Evolutionary conservation across 768 basidiomycete species (phyloP), one percentile per base, ranked within the genome.

Genomic region (Lactifluus subvellereus): DNA sequence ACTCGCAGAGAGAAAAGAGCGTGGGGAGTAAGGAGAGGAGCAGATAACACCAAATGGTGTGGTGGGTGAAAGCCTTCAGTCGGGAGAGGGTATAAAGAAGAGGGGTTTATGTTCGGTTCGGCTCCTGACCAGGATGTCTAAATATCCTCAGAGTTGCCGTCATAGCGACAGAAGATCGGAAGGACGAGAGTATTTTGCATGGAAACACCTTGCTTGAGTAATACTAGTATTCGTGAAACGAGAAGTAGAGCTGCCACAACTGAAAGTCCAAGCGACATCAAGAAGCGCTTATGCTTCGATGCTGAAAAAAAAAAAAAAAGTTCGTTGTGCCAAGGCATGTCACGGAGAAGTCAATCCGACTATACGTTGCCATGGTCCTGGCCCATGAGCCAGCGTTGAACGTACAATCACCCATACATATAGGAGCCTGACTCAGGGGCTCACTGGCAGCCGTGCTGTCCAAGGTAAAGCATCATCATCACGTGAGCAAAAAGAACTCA

Each of bases 21-120:
- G 62, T 27, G 38, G 27, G 18, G 13, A 16, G 11, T 27, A 64
- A 63, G 27, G 57, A 59, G 32, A 9, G 62, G 27, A 53, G 11
- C 13, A 6, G 18, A 50, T 32, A n/a, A 30, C 22, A 48, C 47
- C 47, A 22, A 27, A 45, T 1, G 38, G 42, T 37, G 47, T 32
- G 18, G 32, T 11, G 20, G 27, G 35, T 27, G 45, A n/a, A 30
- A 6, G 38, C 13, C 7, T 20, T 45, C 33, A 22, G 27, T n/a
- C 22, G 42, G 20, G n/a, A 45, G 11, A 45, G 22, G 49, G 33
- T 3, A 49, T 6, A 35, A 18, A 8, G 33, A 30, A 47, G 10
- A 14, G 6, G n/a, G 5, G 32, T 45, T 22, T 37, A 10, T 47
- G 42, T 22, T 45, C 58, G 2, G n/a, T 32, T 38, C 54, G 6